Conservation (phyloP, 2,329 filamentous ascomycete genomes). For the Calonectria pseudoreteaudii region DNA sequence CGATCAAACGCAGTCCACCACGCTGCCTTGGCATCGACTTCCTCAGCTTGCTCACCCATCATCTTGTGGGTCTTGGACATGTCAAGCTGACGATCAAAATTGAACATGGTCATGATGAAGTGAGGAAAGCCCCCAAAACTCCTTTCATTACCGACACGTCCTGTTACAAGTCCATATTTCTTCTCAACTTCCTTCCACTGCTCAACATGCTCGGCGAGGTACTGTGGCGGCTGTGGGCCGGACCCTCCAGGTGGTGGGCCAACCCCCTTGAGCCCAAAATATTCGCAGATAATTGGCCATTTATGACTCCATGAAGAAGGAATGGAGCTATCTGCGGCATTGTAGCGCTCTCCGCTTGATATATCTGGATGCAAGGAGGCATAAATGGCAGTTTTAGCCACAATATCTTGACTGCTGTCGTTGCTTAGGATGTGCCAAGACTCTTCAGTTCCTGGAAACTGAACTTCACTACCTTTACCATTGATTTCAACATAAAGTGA, state of each 20-base stretch:
- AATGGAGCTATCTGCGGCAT: constrained; percentile 53
- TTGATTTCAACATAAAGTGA: constrained; percentile 50
- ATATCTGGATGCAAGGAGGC: constrained; percentile 54
- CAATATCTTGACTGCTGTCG: constrained; percentile 51
- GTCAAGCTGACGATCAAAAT: constrained; percentile 50
- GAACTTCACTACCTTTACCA: constrained; percentile 48
- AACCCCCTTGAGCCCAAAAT: constrained; percentile 58
- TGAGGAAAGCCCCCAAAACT: constrained; percentile 45
- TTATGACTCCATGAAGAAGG: constrained; percentile 54
- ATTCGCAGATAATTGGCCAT: constrained; percentile 59
- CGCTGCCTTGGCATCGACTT: constrained; percentile 43
- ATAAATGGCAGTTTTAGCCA: constrained; percentile 55
- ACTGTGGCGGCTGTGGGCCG: constrained; percentile 47
- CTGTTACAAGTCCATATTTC: constrained; percentile 47
- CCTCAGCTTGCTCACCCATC: constrained; percentile 45
- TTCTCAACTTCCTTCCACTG: constrained; percentile 48
- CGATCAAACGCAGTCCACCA: constrained; percentile 50
- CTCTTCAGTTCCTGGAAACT: constrained; percentile 51
- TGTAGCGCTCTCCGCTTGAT: constrained; percentile 53
- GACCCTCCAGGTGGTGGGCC: constrained; percentile 42
- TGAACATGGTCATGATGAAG: constrained; percentile 49
- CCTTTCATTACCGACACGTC: constrained; percentile 47
- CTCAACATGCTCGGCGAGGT: constrained; percentile 46
- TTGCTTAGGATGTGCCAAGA: constrained; percentile 49
- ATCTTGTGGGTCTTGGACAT: constrained; percentile 46